phyloP scores from a whole-genome alignment of 495 filamentous ascomycete species.

The Peziza echinospora region DNA sequence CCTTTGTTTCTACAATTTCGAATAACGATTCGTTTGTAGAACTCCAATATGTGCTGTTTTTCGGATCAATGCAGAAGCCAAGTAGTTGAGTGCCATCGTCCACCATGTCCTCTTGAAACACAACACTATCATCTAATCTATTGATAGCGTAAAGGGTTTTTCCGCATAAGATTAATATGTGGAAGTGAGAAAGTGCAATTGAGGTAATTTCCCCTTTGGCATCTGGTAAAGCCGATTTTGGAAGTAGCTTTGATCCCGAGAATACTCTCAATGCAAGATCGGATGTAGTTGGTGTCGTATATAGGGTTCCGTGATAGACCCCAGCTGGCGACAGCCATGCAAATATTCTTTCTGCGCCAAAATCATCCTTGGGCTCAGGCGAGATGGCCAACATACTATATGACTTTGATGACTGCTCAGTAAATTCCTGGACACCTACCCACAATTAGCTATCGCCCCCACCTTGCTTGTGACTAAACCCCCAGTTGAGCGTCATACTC shows the following conservation, averaged over 20 bases:
- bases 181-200: conserved; percentile 80
- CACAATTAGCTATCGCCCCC: conserved; percentile 2
- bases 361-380: conserved; percentile 36
- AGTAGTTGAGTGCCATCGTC: conserved; percentile 56
- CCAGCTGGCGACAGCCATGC: conserved; percentile 81
- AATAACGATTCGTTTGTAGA: conserved; percentile 79
- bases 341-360: conserved; percentile 44
- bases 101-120: conserved; percentile 72
- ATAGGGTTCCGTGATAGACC: conserved; percentile 63
- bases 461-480: neutral
- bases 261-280: conserved; percentile 46
- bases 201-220: conserved; percentile 46
- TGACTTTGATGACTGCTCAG: conserved; percentile 9
- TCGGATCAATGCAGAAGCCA: conserved; percentile 63
- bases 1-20: conserved; percentile 74
- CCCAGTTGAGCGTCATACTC: conserved; percentile 5
- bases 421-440: conserved; percentile 17
- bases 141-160: conserved; percentile 65
- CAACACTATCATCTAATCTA: conserved; percentile 56
- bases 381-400: conserved; percentile 38
- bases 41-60: conserved; percentile 91
- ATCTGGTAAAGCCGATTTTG: conserved; percentile 45
- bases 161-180: conserved; percentile 68
- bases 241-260: conserved; percentile 49
- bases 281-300: conserved; percentile 26